phyloP scores from a whole-genome alignment of 352 stramenopile genomes.

The Bremia lactucae region DNA sequence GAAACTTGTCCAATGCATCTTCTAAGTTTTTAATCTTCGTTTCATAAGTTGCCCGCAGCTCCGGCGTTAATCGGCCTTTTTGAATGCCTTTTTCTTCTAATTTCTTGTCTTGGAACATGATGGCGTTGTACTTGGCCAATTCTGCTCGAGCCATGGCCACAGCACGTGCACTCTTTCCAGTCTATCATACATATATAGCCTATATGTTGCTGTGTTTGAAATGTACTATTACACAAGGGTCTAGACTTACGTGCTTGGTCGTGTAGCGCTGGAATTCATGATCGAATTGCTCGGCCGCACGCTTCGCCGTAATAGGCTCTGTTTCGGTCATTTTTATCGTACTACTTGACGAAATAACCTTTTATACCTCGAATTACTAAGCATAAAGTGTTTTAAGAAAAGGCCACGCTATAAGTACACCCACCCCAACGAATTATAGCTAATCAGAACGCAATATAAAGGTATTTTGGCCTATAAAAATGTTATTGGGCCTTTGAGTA shows the following conservation, averaged over 20 bases:
- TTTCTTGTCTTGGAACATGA: constrained; percentile 12
- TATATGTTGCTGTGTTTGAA: not conserved
- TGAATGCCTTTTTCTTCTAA: constrained; percentile 10
- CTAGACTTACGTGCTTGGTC: constrained; percentile 52
- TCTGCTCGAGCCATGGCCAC: constrained; percentile 71
- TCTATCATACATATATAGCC: constrained; percentile 15
- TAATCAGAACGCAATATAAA: no score
- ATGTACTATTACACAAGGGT: not conserved
- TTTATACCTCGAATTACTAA: no score
- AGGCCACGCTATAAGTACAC: no score
- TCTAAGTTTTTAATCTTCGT: constrained; percentile 64
- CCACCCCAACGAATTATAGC: no score
- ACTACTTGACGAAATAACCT: no score
- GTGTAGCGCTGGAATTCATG: constrained; percentile 82
- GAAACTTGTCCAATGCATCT: constrained; percentile 65
- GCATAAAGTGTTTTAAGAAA: no score
- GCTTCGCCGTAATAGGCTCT: constrained; percentile 24
- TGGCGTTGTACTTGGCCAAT: constrained; percentile 66
- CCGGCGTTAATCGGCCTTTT: not conserved
- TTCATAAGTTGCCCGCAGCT: not conserved
- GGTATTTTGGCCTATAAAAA: no score
- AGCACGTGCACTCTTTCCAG: constrained; percentile 51
- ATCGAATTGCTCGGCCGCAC: constrained; percentile 69
- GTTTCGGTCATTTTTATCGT: no score
- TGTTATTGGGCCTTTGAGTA: not conserved